Conservation (phyloP, 208 protist genomes). For the Trypanosoma theileri region DNA sequence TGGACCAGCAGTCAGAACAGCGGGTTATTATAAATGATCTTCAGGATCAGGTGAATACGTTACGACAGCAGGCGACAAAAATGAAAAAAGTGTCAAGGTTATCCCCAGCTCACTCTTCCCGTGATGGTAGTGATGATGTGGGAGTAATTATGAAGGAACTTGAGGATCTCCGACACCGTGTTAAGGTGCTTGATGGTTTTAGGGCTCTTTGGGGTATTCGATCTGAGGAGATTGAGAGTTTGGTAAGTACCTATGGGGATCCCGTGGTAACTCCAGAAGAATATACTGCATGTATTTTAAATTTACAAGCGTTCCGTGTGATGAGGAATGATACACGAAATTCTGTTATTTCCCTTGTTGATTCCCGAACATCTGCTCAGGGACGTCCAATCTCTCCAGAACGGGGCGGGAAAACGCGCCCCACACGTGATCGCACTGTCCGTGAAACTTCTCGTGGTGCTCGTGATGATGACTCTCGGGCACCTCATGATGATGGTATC, state of each 20-base stretch:
- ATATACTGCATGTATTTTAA: slow-evolving; percentile 75
- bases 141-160: slow-evolving; percentile 7
- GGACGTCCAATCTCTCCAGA: neutral
- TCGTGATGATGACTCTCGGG: slow-evolving; percentile 7
- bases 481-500: neutral
- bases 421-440: slow-evolving; percentile 5
- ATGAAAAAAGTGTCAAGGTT: slow-evolving; percentile 18
- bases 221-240: slow-evolving; percentile 55
- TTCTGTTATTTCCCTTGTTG: slow-evolving; percentile 24
- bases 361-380: slow-evolving; percentile 9
- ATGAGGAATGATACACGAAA: slow-evolving; percentile 54
- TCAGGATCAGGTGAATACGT: slow-evolving; percentile 69
- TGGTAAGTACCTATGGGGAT: slow-evolving; percentile 72
- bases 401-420: neutral
- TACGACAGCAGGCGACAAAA: slow-evolving; percentile 46
- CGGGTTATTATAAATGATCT: slow-evolving; percentile 75
- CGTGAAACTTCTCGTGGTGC: neutral
- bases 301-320: slow-evolving; percentile 67
- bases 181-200: slow-evolving; percentile 71
- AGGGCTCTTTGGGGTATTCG: slow-evolving; percentile 68
- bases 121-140: neutral
- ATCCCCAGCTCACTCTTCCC: neutral
- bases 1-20: slow-evolving; percentile 73
- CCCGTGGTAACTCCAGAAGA: slow-evolving; percentile 74
- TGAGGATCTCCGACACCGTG: slow-evolving; percentile 39